A percentile compares a stretch with the other conserved stretches of the same genome.
Evolutionary conservation across 768 basidiomycete genomes (phyloP).

Genomic region (Hortiboletus campestris): DNA sequence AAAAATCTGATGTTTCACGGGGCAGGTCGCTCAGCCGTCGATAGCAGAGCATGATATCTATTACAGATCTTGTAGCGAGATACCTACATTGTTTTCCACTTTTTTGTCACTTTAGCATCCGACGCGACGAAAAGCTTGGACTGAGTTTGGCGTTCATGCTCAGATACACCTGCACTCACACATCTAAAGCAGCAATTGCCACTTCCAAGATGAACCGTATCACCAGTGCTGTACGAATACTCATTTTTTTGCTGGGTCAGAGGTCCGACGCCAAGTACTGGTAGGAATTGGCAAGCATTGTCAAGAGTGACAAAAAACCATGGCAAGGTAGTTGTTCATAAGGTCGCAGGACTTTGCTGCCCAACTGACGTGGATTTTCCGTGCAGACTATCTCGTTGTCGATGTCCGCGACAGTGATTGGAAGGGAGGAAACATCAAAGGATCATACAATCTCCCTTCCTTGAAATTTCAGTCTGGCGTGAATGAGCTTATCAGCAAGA

Average conservation of each 20-base stretch:
- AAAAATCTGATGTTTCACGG: constrained; percentile 16
- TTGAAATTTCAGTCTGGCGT: constrained; percentile 54
- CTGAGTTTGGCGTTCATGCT: constrained; percentile 8
- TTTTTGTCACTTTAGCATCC: background rate
- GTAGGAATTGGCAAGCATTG: constrained; percentile 67
- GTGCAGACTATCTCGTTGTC: constrained; percentile 65
- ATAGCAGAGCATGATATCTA: constrained; percentile 14
- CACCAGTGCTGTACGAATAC: constrained; percentile 18
- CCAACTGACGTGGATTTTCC: background rate
- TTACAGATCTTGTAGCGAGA: constrained; percentile 8
- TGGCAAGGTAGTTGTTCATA: constrained; percentile 34
- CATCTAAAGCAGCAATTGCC: background rate
- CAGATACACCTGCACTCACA: background rate
- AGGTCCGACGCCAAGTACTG: constrained; percentile 11
- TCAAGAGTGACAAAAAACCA: constrained; percentile 61
- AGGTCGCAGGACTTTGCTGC: background rate
- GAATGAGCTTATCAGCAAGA: constrained; percentile 55
- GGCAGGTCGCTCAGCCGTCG: constrained; percentile 23
- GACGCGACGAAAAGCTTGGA: background rate
- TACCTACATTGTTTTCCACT: constrained; percentile 3
- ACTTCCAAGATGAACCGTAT: constrained; percentile 21
- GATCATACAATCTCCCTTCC: constrained; percentile 62
- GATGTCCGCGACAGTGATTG: constrained; percentile 87
- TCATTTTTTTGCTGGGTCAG: constrained; percentile 1
- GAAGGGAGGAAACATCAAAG: constrained; percentile 74